Evolutionary conservation across 1,284 basidiomycete species (phyloP), one percentile per base, ranked within the genome.

Genomic region (Marasmius sp.): DNA sequence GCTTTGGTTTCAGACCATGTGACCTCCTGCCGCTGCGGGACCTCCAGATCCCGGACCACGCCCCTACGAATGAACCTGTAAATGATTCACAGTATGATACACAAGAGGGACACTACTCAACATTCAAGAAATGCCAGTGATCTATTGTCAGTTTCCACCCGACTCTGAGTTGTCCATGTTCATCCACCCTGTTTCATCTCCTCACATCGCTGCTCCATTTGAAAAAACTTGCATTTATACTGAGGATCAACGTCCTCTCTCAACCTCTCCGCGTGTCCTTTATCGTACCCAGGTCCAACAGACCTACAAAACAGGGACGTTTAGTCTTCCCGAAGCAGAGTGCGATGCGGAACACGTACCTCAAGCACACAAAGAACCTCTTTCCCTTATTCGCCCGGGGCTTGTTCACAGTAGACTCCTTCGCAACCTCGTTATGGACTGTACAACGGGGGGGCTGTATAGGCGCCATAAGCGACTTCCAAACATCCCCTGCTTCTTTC

Each of bases 381-480:
- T 95, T 93, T 8, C 95, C 95, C 74, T 95, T 96, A 72, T 97
- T 98, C 11, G 91, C 88, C 0, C 95, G 95, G 14, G 87, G 86
- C 75, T 97, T 98, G 68, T 91, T 96, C 51, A 97, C 96, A 47
- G 88, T 94, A 70, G 85, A 89, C 76, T 92, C 84, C 72, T 91
- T 93, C 58, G 93, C 80, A 0, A 86, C 87, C 70, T 94, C 92
- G 22, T 81, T 80, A 70, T 98, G 95, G 1, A 91, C 86, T 0
- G 73, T 77, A 71, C 95, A 98, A 43, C 81, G 77, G 8, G 95
- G 95, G 0, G 91, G 82, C 47, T 86, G 79, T 43, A 91, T 80
- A 10, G 90, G 91, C 0, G 91, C 86, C 66, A 97, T 87, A 57
- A 97, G 81, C 47, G 73, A 80, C 27, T 81, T 84, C 93, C 93